Conservation (phyloP, 2,329 filamentous ascomycete genomes). For the Dothistroma pini region DNA sequence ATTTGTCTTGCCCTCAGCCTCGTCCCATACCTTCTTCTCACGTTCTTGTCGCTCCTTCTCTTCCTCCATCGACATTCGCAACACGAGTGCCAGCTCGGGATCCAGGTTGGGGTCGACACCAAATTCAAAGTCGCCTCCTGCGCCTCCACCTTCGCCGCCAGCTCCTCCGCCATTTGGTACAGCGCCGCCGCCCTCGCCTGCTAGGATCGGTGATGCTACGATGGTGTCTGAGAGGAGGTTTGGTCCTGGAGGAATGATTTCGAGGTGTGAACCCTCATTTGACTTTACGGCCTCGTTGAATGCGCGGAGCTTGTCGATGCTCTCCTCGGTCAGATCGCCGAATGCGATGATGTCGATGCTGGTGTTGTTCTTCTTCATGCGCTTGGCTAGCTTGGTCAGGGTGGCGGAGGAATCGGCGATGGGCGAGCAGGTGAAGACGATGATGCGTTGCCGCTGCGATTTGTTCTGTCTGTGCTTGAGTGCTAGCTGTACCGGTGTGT, state of each 20-base stretch:
- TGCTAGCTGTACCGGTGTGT: slow-evolving; percentile 62
- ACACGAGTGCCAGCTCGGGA: slow-evolving; percentile 86
- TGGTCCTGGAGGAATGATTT: slow-evolving; percentile 83
- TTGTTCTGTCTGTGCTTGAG: slow-evolving; percentile 98
- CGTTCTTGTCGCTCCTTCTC: slow-evolving; percentile 93
- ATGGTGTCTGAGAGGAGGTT: slow-evolving; percentile 92
- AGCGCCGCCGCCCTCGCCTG: slow-evolving; percentile 68
- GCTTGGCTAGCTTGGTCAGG: slow-evolving; percentile 84
- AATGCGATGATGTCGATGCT: slow-evolving; percentile 94
- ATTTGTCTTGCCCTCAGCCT: slow-evolving; percentile 66
- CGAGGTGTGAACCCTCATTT: slow-evolving; percentile 84
- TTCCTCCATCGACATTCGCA: slow-evolving; percentile 98
- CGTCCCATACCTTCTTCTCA: slow-evolving; percentile 67
- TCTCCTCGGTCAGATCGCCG: slow-evolving; percentile 86
- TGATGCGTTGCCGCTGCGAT: slow-evolving; percentile 91
- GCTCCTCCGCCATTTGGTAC: slow-evolving; percentile 49
- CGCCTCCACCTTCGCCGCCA: slow-evolving; percentile 47
- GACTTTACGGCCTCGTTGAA: slow-evolving; percentile 94
- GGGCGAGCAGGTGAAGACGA: slow-evolving; percentile 93
- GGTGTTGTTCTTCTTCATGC: slow-evolving; percentile 98
- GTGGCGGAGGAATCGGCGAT: slow-evolving; percentile 86
- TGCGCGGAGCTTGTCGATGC: slow-evolving; percentile 80
- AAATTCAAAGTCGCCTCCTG: slow-evolving; percentile 71
- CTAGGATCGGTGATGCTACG: slow-evolving; percentile 81
- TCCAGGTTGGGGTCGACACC: slow-evolving; percentile 89